These are phyloP conservation scores for Alternaria alternata DNA, from an alignment of 2,329 filamentous ascomycete genomes.

Conservation along the genomic window DNA sequence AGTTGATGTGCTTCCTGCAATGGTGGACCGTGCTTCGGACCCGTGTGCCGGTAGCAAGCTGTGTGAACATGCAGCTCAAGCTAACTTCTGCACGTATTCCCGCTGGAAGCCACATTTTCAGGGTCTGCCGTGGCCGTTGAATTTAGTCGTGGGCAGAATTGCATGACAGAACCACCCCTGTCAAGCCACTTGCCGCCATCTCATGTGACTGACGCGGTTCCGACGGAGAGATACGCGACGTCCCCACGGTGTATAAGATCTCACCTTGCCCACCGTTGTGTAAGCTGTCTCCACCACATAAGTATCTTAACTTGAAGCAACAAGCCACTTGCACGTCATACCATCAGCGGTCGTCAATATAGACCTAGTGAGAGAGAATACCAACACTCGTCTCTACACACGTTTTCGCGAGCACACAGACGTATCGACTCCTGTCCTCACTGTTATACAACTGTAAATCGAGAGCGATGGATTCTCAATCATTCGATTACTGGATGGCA, in stretches of 20 bases:
- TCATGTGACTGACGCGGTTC: conserved; percentile 31
- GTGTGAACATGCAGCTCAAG: conserved; percentile 19
- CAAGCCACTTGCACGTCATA: conserved; percentile 8
- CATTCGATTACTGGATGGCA: conserved; percentile 49
- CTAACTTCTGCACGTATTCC: conserved; percentile 38
- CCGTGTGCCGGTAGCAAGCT: conserved; percentile 33
- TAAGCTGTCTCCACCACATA: conserved; percentile 40
- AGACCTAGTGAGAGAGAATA: neutral
- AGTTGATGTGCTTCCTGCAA: conserved; percentile 35
- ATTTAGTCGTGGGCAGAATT: conserved; percentile 31
- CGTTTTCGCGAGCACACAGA: conserved; percentile 10
- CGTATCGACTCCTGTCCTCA: conserved; percentile 16
- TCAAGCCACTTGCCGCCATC: conserved; percentile 29
- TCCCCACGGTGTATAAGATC: conserved; percentile 45
- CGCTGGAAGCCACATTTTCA: conserved; percentile 27
- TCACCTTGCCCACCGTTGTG: conserved; percentile 41
- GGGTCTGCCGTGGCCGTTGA: conserved; percentile 35
- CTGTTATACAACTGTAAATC: neutral
- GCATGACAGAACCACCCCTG: conserved; percentile 30
- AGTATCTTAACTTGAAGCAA: conserved; percentile 25
- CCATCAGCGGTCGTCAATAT: neutral
- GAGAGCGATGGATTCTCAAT: conserved; percentile 46
- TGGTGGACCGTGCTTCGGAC: conserved; percentile 35
- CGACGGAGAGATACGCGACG: conserved; percentile 28
- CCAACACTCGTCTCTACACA: neutral